A percentile compares a stretch with the other conserved stretches of the same genome.
Evolutionary conservation across 2,329 filamentous ascomycete genomes (phyloP).

Genomic region (Sordariomycetes sp.): DNA sequence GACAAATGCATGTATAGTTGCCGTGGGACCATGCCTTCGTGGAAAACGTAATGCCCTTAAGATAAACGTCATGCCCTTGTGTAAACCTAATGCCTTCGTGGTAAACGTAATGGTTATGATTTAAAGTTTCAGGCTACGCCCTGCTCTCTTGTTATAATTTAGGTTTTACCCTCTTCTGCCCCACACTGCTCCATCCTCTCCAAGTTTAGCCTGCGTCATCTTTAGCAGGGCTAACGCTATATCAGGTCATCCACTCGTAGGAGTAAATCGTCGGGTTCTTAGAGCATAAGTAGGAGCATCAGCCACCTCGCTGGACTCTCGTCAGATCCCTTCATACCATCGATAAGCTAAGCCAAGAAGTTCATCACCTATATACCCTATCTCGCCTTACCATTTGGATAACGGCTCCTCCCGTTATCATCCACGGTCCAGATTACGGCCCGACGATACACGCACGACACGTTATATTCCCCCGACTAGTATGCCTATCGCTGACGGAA

Average conservation of each 20-base stretch:
- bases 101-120: background rate
- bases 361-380: background rate
- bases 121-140: background rate
- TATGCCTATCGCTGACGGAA: background rate
- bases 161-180: background rate
- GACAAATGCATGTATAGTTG: background rate
- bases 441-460: background rate
- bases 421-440: background rate
- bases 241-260: background rate
- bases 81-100: too few species aligned
- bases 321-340: background rate
- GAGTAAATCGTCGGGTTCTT: background rate
- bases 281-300: background rate
- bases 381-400: background rate
- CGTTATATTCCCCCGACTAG: background rate
- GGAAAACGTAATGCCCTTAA: too few species aligned
- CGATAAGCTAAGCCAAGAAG: background rate
- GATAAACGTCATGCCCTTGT: too few species aligned
- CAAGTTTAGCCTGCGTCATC: background rate
- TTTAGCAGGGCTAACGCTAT: background rate
- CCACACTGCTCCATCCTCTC: background rate
- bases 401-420: background rate
- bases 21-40: background rate
- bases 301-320: background rate
- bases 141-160: background rate